A percentile compares a stretch with the other conserved stretches of the same genome.
Conservation (phyloP, 2,329 filamentous ascomycete genomes). For the Xylaria sp. region DNA sequence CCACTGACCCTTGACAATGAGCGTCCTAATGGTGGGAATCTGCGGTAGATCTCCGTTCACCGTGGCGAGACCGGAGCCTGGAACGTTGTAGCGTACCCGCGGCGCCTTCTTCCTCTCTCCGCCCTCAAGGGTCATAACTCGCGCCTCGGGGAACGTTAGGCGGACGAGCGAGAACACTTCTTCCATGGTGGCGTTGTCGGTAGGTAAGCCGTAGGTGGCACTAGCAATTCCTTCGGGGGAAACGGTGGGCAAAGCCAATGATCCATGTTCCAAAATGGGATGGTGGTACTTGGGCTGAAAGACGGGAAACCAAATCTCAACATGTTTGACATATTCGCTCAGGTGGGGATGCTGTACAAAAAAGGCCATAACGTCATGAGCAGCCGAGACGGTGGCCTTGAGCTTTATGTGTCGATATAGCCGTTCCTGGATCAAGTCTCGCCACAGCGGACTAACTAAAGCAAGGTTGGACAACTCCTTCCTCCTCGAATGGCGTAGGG, state of each 20-base stretch:
- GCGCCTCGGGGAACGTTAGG: constrained; percentile 66
- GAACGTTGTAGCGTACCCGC: constrained; percentile 66
- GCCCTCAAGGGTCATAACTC: constrained; percentile 78
- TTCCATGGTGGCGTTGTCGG: constrained; percentile 75
- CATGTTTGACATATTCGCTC: constrained; percentile 72
- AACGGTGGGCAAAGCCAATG: constrained; percentile 61
- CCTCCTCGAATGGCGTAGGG: constrained; percentile 72
- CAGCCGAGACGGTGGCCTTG: constrained; percentile 73
- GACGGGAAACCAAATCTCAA: constrained; percentile 82
- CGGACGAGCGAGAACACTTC: constrained; percentile 74
- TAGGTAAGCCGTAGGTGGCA: constrained; percentile 67
- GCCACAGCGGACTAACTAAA: constrained; percentile 71
- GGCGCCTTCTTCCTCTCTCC: constrained; percentile 80
- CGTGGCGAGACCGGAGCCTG: constrained; percentile 38
- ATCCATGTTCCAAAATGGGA: constrained; percentile 54
- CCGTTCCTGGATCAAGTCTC: constrained; percentile 73
- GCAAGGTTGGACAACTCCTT: constrained; percentile 74
- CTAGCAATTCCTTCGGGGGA: constrained; percentile 65
- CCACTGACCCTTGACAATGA: constrained; percentile 81
- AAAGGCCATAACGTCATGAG: constrained; percentile 69
- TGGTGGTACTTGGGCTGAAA: constrained; percentile 68
- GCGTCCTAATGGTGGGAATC: constrained; percentile 68
- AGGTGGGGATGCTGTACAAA: constrained; percentile 69
- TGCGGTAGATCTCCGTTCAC: constrained; percentile 54
- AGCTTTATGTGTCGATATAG: constrained; percentile 81